Evolutionary conservation across 495 filamentous ascomycete species (phyloP).

Genomic region (Cercophora samala): DNA sequence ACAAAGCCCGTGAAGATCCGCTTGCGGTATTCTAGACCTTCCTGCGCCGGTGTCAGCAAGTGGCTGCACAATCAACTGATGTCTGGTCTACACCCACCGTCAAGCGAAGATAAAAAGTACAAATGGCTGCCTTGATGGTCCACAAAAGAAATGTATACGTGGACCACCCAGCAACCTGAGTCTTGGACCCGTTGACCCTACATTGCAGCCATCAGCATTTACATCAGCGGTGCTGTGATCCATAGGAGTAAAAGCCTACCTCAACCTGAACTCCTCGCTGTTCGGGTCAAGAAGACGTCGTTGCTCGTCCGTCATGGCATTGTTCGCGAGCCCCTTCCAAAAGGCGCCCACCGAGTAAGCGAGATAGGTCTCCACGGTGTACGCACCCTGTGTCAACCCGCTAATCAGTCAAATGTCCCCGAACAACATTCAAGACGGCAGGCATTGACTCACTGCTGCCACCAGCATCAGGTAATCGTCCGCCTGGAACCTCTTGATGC

Average conservation of each 20-base stretch:
- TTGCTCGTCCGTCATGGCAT: slow-evolving; percentile 54
- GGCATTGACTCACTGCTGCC: slow-evolving; percentile 52
- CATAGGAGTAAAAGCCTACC: slow-evolving; percentile 20
- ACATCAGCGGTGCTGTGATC: neutral
- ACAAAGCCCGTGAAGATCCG: slow-evolving; percentile 54
- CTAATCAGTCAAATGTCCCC: too few species aligned
- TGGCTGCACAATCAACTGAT: too few species aligned
- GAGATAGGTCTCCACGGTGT: slow-evolving; percentile 32
- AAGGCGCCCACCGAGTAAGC: slow-evolving; percentile 37
- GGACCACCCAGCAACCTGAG: slow-evolving; percentile 58
- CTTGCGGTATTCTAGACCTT: slow-evolving; percentile 48
- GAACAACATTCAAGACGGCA: too few species aligned
- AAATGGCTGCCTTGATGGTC: slow-evolving; percentile 58
- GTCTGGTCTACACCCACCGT: slow-evolving; percentile 39
- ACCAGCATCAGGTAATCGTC: slow-evolving; percentile 63
- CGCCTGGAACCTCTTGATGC: slow-evolving; percentile 46
- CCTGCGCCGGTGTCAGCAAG: slow-evolving; percentile 15
- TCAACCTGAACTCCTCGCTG: slow-evolving; percentile 47
- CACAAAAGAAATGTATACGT: slow-evolving; percentile 56
- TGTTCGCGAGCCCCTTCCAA: slow-evolving; percentile 57
- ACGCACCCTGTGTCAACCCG: slow-evolving; percentile 12
- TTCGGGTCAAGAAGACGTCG: slow-evolving; percentile 43
- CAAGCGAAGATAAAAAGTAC: slow-evolving; percentile 58
- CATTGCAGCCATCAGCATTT: neutral
- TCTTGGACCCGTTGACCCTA: slow-evolving; percentile 57